These are phyloP conservation scores for Hygrophorus pudorinus DNA, from an alignment of 768 basidiomycete species.

Conservation along the genomic window DNA sequence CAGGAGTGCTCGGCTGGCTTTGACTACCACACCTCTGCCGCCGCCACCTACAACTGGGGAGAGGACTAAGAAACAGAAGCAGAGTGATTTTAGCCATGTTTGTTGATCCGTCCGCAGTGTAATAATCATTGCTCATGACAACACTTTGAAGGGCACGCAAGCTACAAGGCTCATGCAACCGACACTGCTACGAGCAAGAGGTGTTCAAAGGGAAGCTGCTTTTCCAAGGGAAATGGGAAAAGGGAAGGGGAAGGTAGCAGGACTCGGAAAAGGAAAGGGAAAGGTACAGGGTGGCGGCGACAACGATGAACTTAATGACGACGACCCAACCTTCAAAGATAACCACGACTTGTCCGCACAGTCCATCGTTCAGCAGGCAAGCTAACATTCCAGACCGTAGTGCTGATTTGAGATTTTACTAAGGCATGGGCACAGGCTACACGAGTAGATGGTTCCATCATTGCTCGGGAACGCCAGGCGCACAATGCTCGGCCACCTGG, in stretches of 20 bases:
- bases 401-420: no score
- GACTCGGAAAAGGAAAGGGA: no score
- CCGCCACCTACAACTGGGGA: background rate
- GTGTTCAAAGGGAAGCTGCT: constrained; percentile 5
- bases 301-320: constrained; percentile 6
- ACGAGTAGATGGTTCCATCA: no score
- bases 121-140: background rate
- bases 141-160: background rate
- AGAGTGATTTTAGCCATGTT: background rate
- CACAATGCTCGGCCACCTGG: background rate
- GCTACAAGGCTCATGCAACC: constrained; percentile 3
- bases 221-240: constrained; percentile 3
- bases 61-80: no score
- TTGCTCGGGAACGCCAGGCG: constrained; percentile 8
- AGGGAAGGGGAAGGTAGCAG: constrained; percentile 7
- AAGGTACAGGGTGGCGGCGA: constrained; percentile 7
- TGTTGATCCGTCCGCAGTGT: background rate
- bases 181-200: constrained; percentile 5
- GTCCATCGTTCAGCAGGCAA: constrained; percentile 10
- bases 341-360: constrained; percentile 7
- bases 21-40: background rate
- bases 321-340: constrained; percentile 8
- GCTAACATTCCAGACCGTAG: constrained; percentile 7
- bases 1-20: background rate
- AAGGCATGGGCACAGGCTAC: constrained; percentile 9